A percentile compares a stretch with the other conserved stretches of the same genome.
Conservation (phyloP, 1,284 basidiomycete genomes). For the Leucocoprinus gongylophorus region DNA sequence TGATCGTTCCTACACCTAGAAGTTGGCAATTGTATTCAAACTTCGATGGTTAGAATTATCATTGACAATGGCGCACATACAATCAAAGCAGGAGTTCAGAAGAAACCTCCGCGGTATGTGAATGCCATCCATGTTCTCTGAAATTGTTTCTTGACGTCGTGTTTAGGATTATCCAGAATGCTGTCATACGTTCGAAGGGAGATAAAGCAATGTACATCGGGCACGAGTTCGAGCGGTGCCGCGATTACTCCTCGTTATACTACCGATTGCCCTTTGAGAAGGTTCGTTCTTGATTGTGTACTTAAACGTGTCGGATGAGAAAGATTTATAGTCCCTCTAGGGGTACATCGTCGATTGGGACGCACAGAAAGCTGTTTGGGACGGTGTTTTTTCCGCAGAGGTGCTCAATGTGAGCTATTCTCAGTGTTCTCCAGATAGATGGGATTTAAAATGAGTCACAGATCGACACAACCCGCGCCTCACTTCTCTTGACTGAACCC, state of each 20-base stretch:
- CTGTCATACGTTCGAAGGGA: slow-evolving; percentile 71
- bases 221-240: slow-evolving; percentile 71
- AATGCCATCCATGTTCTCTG: not conserved
- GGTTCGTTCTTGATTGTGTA: slow-evolving; percentile 38
- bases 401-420: slow-evolving; percentile 52
- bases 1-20: no score
- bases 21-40: not conserved
- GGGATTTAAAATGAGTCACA: slow-evolving; percentile 24
- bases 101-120: slow-evolving; percentile 21
- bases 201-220: slow-evolving; percentile 77
- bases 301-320: slow-evolving; percentile 9
- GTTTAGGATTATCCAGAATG: slow-evolving; percentile 66
- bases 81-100: slow-evolving; percentile 66
- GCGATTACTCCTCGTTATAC: slow-evolving; percentile 71
- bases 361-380: slow-evolving; percentile 87
- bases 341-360: slow-evolving; percentile 92
- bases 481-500: slow-evolving; percentile 85
- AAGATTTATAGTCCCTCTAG: slow-evolving; percentile 34
- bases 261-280: slow-evolving; percentile 83
- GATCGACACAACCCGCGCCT: slow-evolving; percentile 67
- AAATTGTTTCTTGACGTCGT: slow-evolving; percentile 6
- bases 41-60: slow-evolving; percentile 44
- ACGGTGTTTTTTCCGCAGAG: slow-evolving; percentile 70
- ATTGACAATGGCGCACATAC: slow-evolving; percentile 82
- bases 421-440: not conserved